Evolutionary conservation across 2,329 filamentous ascomycete species (phyloP).

Genomic region (Bimuria novae-zelandiae): DNA sequence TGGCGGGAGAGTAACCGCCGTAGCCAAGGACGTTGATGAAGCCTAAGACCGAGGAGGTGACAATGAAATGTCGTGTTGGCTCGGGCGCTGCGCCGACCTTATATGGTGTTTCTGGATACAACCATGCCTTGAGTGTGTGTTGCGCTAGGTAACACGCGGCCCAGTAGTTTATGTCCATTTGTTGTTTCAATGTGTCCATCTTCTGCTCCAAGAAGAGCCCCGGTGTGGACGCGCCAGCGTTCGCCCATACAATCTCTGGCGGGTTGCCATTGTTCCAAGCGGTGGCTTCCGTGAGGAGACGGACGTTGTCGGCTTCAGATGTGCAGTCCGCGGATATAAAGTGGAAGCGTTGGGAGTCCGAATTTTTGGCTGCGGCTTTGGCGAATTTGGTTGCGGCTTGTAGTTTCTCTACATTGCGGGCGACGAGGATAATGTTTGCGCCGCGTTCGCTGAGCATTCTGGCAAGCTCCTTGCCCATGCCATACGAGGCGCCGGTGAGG

Average conservation of each 20-base stretch:
- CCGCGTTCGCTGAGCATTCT: conserved; percentile 78
- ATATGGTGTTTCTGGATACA: conserved; percentile 50
- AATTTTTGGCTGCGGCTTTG: conserved; percentile 68
- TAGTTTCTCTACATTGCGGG: conserved; percentile 77
- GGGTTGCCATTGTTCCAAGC: conserved; percentile 75
- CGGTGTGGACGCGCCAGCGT: conserved; percentile 76
- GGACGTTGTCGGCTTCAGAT: conserved; percentile 67
- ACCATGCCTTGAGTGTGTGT: conserved; percentile 76
- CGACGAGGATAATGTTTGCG: conserved; percentile 83
- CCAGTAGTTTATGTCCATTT: conserved; percentile 95
- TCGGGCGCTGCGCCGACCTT: conserved; percentile 37
- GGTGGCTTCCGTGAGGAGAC: conserved; percentile 72
- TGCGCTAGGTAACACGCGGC: conserved; percentile 85
- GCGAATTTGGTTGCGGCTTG: conserved; percentile 69
- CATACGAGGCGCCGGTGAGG: conserved; percentile 89
- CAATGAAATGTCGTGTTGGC: conserved; percentile 75
- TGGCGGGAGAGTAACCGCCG: conserved; percentile 78
- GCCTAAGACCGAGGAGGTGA: conserved; percentile 78
- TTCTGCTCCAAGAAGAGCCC: conserved; percentile 78
- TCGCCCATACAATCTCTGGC: conserved; percentile 89
- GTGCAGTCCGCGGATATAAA: conserved; percentile 84
- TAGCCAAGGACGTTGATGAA: conserved; percentile 84
- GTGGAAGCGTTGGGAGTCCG: conserved; percentile 75
- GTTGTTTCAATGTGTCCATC: conserved; percentile 67
- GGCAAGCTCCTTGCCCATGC: conserved; percentile 81